Base-by-base conservation (phyloP, 768 basidiomycete species). In the Panaeolus papilionaceus region DNA sequence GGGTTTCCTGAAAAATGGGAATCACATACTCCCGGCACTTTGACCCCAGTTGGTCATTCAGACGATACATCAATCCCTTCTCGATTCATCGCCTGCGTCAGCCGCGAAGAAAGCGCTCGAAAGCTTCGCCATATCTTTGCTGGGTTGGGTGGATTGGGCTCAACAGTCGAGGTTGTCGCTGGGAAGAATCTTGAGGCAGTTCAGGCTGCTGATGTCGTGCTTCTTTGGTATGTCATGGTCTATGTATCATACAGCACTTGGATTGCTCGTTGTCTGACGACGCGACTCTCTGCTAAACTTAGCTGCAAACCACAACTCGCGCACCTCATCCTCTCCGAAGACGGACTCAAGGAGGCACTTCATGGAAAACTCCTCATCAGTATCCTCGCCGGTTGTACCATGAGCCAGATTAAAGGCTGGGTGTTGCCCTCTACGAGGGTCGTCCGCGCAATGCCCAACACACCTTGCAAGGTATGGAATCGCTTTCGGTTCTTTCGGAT, bases 391-490 rank as follows among this genome's bases (percentile, higher is more conserved):
- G 98, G 98, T 71, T 92, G 98, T 4, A 98, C 93, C 37, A 92
- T 99, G 70, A 69, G 82, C 39, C 96, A 98, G 77, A 82, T 99
- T 42, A 79, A 83, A 54, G 84, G 78, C 5, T 92, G 92, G 92
- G 93, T 96, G 38, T 81, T 82, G 28, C 84, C 90, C 2, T 84
- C 83, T n/a, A 95, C 94, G 49, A 89, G 88, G 71, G 92, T 98
- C 68, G 90, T 99, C 67, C 90, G 98, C 66, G 94, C 95, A 11
- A 99, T 99, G 98, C 96, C 98, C 70, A 99, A 99, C 75, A 99
- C 97, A 2, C 96, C 98, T 20, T 95, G 93, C 82, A 94, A 94
- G 78, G 97, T 96, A 68, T 67, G 87, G n/a, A 28, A 38, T 7
- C 20, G 40, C 33, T 63, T 42, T 40, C 51, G 71, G 51, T 23